Evolutionary conservation across 129 eudicot genomes (phyloP).

Genomic region (Artemisia tridentata): DNA sequence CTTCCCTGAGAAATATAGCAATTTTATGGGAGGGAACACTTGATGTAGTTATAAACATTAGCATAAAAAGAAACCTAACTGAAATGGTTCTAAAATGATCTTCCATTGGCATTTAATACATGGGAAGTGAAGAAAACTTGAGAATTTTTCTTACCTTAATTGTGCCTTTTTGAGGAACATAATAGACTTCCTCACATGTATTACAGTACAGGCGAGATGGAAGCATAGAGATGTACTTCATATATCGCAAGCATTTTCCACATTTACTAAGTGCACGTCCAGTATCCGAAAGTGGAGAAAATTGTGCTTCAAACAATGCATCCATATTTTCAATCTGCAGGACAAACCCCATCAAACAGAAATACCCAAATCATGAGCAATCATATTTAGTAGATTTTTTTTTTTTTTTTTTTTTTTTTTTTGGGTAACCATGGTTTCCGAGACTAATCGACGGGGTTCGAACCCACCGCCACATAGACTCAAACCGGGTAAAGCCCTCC

Average conservation of each 20-base stretch:
- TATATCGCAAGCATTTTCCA: constrained; percentile 87
- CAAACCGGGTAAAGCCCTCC: too few relatives aligned
- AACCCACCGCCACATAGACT: too few relatives aligned
- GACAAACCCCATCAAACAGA: constrained; percentile 17
- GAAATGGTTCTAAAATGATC: neutral
- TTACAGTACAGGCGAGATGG: constrained; percentile 84
- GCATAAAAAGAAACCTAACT: too few relatives aligned
- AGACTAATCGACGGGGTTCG: too few relatives aligned
- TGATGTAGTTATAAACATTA: too few relatives aligned
- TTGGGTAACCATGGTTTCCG: too few relatives aligned
- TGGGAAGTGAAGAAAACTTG: neutral
- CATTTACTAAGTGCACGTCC: constrained; percentile 89
- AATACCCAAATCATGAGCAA: neutral
- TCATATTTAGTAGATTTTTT: neutral
- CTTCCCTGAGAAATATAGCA: too few relatives aligned
- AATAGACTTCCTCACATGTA: constrained; percentile 92
- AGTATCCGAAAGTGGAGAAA: constrained; percentile 85
- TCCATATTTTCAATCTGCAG: constrained; percentile 88
- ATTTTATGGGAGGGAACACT: too few relatives aligned
- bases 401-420: too few relatives aligned
- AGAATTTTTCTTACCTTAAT: constrained; percentile 53
- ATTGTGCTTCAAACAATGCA: constrained; percentile 93
- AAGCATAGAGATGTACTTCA: constrained; percentile 77
- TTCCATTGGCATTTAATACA: neutral
- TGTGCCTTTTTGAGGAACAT: constrained; percentile 87